phyloP scores from a whole-genome alignment of 1,139 yeast genomes.

The Yamadazyma pseudoaaseri region DNA sequence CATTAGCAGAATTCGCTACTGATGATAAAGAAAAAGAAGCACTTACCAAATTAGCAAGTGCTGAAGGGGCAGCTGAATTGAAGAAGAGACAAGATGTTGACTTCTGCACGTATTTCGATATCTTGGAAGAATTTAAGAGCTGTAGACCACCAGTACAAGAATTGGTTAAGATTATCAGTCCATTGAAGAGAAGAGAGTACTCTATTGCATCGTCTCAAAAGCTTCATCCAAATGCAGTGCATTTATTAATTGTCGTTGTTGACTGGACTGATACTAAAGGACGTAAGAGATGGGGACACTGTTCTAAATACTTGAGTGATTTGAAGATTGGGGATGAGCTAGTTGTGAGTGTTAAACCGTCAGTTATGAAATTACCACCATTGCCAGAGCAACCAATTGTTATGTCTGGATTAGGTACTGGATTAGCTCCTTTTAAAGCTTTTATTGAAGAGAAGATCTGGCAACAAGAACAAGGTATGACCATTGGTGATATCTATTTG shows the following conservation, averaged over 20 bases:
- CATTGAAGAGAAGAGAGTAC: constrained; percentile 95
- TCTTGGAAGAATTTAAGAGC: constrained; percentile 75
- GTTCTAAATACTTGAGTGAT: constrained; percentile 86
- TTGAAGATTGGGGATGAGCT: constrained; percentile 78
- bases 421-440: constrained; percentile 98
- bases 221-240: constrained; percentile 88
- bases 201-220: constrained; percentile 98
- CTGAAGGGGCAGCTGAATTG: constrained; percentile 84
- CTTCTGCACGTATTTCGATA: constrained; percentile 77
- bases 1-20: constrained; percentile 70
- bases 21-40: constrained; percentile 65
- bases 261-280: constrained; percentile 93
- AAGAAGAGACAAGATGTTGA: constrained; percentile 86
- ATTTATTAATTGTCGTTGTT: constrained; percentile 88
- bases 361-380: constrained; percentile 95
- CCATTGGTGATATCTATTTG: constrained; percentile 85
- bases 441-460: constrained; percentile 93
- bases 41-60: constrained; percentile 62
- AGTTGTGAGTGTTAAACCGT: constrained; percentile 93
- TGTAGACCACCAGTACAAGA: constrained; percentile 80
- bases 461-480: constrained; percentile 86
- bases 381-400: constrained; percentile 84
- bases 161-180: constrained; percentile 70
- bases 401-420: constrained; percentile 98
- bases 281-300: constrained; percentile 87